Conservation (phyloP, 257 asterid genomes). For the Paraleonurus japonicus region DNA sequence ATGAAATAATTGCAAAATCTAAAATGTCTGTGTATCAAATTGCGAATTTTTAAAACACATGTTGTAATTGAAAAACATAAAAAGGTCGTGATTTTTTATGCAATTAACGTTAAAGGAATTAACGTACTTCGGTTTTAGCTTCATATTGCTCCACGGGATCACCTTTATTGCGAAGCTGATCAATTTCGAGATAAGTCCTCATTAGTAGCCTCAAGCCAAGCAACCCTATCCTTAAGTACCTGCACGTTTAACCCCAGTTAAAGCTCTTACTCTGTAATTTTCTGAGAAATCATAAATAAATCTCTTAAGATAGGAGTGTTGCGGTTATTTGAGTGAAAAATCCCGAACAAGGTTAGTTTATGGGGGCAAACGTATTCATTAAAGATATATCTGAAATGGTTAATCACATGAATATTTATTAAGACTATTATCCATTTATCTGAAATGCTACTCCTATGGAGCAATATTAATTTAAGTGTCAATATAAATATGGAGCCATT, state of each 20-base stretch:
- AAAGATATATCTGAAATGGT: not conserved
- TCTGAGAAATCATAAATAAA: not conserved
- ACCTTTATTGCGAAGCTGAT: conserved; percentile 57
- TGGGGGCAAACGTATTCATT: not conserved
- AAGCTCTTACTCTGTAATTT: not conserved
- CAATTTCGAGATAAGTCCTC: conserved; percentile 77
- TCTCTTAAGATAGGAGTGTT: not conserved
- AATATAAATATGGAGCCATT: not conserved
- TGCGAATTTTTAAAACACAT: too few relatives aligned
- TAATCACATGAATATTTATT: not conserved
- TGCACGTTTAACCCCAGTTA: conserved; percentile 38
- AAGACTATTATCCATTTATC: not conserved
- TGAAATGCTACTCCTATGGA: not conserved
- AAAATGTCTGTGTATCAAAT: too few relatives aligned
- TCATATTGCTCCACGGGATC: conserved; percentile 54
- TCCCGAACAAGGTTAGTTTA: not conserved
- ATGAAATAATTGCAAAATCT: too few relatives aligned
- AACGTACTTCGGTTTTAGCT: conserved; percentile 54
- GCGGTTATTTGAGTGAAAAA: not conserved
- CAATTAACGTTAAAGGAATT: not conserved
- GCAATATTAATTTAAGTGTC: not conserved
- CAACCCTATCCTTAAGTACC: conserved; percentile 75
- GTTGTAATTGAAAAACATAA: too few relatives aligned
- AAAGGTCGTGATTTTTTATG: too few relatives aligned
- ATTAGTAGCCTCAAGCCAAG: conserved; percentile 85